Base-by-base conservation (phyloP, 2,329 filamentous ascomycete species). In the Nannizziopsis arthrosporioides region DNA sequence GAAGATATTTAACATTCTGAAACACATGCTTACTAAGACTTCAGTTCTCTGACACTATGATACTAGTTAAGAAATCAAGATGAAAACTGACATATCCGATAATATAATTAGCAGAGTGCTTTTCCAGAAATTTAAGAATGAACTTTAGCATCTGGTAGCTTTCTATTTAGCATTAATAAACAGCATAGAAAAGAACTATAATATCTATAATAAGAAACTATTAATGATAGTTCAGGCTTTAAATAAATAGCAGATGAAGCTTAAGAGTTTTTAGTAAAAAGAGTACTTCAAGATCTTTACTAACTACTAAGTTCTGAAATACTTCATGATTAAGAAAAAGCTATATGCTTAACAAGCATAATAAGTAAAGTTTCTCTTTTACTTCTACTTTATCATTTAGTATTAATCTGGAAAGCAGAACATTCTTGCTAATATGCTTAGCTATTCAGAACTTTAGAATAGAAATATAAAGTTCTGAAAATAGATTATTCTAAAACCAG, bases 371-470 rank as follows among this genome's bases (percentile, higher is more conserved):
- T n/a, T n/a, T n/a, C n/a, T n/a, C n/a, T n/a, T n/a, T n/a, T 44
- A 47, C 12, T 61, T 55, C 47, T 50, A 57, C 40, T 63, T 63
- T 43, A 49, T 42, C 12, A 60, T 63, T 34, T 38, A 27, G 22
- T 62, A 60, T 50, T 19, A 53, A 12, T 50, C 50, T 14, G 57
- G 56, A n/a, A 52, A 46, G 10, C 19, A 51, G 30, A 55, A 53
- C n/a, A 38, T 14, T n/a, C 32, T 30, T 42, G 34, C 22, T 76
- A 76, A 70, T 73, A 0, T 49, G 69, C 1, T 59, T 78, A 48
- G 18, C 14, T 38, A 30, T 11, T 0, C 27, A n/a, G n/a, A n/a
- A n/a, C n/a, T n/a, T n/a, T 19, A 15, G 35, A 35, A 36, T 34
- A 4, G 14, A n/a, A 27, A 27, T n/a, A n/a, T n/a, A n/a, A n/a